phyloP scores from a whole-genome alignment of 768 basidiomycete species.

The Pisolithus marmoratus region DNA sequence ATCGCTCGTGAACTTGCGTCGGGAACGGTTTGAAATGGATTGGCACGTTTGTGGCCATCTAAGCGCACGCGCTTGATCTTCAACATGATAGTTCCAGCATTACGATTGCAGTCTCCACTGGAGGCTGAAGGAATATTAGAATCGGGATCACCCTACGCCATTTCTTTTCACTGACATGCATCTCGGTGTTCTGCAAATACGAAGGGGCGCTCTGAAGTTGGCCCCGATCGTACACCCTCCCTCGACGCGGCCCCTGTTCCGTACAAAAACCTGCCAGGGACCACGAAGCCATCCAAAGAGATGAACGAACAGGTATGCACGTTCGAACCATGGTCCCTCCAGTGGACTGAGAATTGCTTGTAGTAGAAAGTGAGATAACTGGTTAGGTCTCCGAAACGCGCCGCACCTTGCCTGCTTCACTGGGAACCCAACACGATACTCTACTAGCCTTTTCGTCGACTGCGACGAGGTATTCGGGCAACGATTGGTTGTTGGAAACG shows the following conservation, averaged over 20 bases:
- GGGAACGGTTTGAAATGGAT: slow-evolving; percentile 38
- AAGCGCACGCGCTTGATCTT: slow-evolving; percentile 38
- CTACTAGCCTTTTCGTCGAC: slow-evolving; percentile 38
- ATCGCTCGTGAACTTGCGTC: slow-evolving; percentile 31
- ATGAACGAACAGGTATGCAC: slow-evolving; percentile 56
- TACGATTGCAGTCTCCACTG: slow-evolving; percentile 22
- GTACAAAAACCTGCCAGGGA: slow-evolving; percentile 57
- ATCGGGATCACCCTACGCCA: background rate
- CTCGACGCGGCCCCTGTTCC: slow-evolving; percentile 54
- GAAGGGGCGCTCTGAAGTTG: slow-evolving; percentile 52
- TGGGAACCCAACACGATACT: slow-evolving; percentile 66
- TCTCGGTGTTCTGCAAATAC: slow-evolving; percentile 42
- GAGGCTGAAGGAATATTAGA: background rate
- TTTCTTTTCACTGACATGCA: slow-evolving; percentile 34
- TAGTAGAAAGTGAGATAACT: slow-evolving; percentile 2
- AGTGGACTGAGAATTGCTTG: slow-evolving; percentile 57
- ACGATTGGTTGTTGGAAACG: slow-evolving; percentile 38
- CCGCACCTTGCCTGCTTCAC: slow-evolving; percentile 50
- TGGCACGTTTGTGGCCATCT: slow-evolving; percentile 32
- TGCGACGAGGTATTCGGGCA: slow-evolving; percentile 54
- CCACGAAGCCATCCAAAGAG: slow-evolving; percentile 55
- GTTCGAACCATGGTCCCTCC: slow-evolving; percentile 54
- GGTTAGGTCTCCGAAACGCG: slow-evolving; percentile 3
- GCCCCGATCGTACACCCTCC: slow-evolving; percentile 46
- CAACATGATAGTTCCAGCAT: slow-evolving; percentile 48